Evolutionary conservation across 495 filamentous ascomycete species (phyloP), one percentile per base, ranked within the genome.

Genomic region (Mytilinidion resinicola): DNA sequence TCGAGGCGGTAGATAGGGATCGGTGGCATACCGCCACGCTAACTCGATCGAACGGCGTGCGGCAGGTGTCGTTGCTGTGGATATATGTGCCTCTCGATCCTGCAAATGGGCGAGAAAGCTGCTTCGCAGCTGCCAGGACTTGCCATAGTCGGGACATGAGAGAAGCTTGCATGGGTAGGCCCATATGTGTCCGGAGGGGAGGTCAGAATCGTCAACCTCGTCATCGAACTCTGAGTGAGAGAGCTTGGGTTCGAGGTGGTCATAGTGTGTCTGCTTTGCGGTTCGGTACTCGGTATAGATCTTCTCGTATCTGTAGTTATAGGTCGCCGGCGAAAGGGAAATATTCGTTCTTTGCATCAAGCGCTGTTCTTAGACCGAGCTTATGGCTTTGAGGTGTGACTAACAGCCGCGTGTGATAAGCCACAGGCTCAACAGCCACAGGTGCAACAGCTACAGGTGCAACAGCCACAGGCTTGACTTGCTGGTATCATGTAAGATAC

Each of bases 401-500:
- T n/a, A n/a, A n/a, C n/a, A n/a, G n/a, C n/a, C n/a, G n/a, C n/a
- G n/a, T n/a, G n/a, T n/a, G n/a, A n/a, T n/a, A n/a, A n/a, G n/a
- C n/a, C n/a, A n/a, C n/a, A n/a, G n/a, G n/a, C n/a, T n/a, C n/a
- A n/a, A n/a, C n/a, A n/a, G n/a, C n/a, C n/a, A n/a, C n/a, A n/a
- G n/a, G n/a, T n/a, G n/a, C n/a, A n/a, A n/a, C n/a, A n/a, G n/a
- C n/a, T n/a, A n/a, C n/a, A n/a, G n/a, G n/a, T n/a, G n/a, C n/a
- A n/a, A n/a, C n/a, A n/a, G n/a, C n/a, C 42, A 46, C 42, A 46
- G 42, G 42, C 42, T 17, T 17, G 15, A 46, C 14, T 11, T 34
- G 34, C 14, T 36, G n/a, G 41, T 12, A 54, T 54, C 41, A 54
- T 41, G 35, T 54, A 54, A 54, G 35, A 54, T 41, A 41, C 6